phyloP scores from a whole-genome alignment of 345 rosid species.

The Passiflora organensis region DNA sequence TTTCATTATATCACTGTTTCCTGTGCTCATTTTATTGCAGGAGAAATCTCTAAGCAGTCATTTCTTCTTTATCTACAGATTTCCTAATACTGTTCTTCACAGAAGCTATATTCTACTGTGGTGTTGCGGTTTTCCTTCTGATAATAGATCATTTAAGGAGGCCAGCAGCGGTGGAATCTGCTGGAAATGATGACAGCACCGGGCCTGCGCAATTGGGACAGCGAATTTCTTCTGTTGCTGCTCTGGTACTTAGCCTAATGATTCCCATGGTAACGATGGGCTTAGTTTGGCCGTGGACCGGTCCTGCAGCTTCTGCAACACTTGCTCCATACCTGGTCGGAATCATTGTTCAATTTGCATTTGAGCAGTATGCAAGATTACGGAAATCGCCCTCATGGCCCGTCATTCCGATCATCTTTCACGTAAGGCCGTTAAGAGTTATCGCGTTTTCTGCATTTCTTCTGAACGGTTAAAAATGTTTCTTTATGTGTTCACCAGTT shows the following conservation, averaged over 20 bases:
- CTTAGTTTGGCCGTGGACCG: conserved; percentile 99
- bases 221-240: conserved; percentile 76
- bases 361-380: conserved; percentile 76
- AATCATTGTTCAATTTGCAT: conserved; percentile 86
- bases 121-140: conserved; percentile 70
- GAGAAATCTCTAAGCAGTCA: neutral
- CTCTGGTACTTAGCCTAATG: conserved; percentile 84
- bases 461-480: neutral
- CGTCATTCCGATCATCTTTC: conserved; percentile 74
- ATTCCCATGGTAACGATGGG: conserved; percentile 98
- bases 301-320: conserved; percentile 98
- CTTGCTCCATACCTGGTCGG: conserved; percentile 97
- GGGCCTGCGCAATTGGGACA: conserved; percentile 53
- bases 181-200: conserved; percentile 16
- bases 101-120: conserved; percentile 93
- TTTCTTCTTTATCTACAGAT: conserved; percentile 47
- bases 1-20: too few relatives aligned
- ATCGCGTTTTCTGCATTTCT: neutral
- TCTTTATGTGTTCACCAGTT: too few relatives aligned
- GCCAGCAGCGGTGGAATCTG: conserved; percentile 27
- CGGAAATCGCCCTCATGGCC: conserved; percentile 73
- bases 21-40: too few relatives aligned
- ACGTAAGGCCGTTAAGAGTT: conserved; percentile 42
- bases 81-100: conserved; percentile 95
- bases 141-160: conserved; percentile 59